A percentile compares a stretch with the other conserved stretches of the same genome.
phyloP scores from a whole-genome alignment of 257 asterid species.

The Striga asiatica region DNA sequence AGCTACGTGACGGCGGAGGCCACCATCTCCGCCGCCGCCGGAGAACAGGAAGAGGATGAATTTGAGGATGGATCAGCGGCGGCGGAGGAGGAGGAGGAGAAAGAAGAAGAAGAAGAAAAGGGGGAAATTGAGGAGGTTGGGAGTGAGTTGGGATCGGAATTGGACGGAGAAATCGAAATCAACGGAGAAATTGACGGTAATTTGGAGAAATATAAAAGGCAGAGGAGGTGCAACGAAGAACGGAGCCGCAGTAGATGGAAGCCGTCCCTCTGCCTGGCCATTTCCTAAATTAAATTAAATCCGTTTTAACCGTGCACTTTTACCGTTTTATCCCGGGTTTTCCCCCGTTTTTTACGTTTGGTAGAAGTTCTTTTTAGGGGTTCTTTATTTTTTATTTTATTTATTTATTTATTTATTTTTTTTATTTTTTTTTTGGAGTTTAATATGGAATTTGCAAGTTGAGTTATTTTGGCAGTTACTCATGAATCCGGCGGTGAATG shows the following conservation, averaged over 20 bases:
- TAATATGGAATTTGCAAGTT: no score
- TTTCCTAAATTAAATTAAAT: conserved; percentile 29
- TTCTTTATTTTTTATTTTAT: no score
- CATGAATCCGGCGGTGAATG: no score
- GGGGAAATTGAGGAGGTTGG: conserved; percentile 24
- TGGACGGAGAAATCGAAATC: conserved; percentile 15
- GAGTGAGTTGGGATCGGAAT: no score
- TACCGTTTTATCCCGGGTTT: no score
- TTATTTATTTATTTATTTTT: no score
- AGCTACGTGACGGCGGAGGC: conserved; percentile 20
- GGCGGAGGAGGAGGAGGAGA: conserved; percentile 2
- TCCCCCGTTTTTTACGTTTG: no score
- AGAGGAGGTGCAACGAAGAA: conserved; percentile 46
- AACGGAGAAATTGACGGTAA: conserved; percentile 24
- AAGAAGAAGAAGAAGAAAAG: no score
- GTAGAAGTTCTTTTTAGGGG: no score
- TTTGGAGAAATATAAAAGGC: conserved; percentile 35
- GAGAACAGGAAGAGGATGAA: neutral
- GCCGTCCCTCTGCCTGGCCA: conserved; percentile 52
- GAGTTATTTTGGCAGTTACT: no score
- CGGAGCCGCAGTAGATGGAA: conserved; percentile 33
- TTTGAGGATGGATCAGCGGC: conserved; percentile 6
- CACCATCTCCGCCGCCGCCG: conserved; percentile 8
- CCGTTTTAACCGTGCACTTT: no score
- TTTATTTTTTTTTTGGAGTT: no score